Conservation (phyloP, 352 stramenopile genomes). For the Globisporangium abappressorium region DNA sequence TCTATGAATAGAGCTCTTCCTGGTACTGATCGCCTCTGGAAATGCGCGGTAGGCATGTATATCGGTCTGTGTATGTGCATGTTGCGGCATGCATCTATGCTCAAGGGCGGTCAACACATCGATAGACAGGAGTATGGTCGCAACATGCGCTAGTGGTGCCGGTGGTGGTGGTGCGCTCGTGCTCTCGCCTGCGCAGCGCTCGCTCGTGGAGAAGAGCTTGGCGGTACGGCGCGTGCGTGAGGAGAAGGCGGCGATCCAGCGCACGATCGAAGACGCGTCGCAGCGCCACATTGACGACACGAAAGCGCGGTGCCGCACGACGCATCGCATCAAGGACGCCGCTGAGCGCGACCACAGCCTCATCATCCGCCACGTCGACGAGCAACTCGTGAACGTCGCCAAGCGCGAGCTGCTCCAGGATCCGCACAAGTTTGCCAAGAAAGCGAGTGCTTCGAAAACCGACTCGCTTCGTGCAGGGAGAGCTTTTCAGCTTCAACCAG, state of each 20-base stretch:
- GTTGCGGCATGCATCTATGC: background rate
- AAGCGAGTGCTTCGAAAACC: background rate
- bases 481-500: background rate
- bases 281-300: conserved; percentile 31
- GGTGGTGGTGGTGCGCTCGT: conserved; percentile 17
- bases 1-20: conserved; percentile 1
- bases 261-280: conserved; percentile 24
- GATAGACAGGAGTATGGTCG: conserved; percentile 9
- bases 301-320: conserved; percentile 27
- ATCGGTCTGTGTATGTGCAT: background rate
- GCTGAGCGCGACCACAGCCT: conserved; percentile 31
- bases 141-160: background rate
- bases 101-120: background rate
- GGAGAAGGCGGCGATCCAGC: conserved; percentile 39
- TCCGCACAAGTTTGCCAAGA: conserved; percentile 15
- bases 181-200: conserved; percentile 52
- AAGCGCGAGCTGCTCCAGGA: conserved; percentile 22
- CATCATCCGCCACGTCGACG: conserved; percentile 61
- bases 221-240: conserved; percentile 37
- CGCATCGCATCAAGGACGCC: conserved; percentile 15
- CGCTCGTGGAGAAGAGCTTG: conserved; percentile 49
- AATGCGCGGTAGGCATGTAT: background rate
- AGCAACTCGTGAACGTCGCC: conserved; percentile 52
- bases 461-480: background rate
- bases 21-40: background rate